Percentiles rank a stretch among this genome's conserved stretches.
phyloP scores from a whole-genome alignment of 2,329 filamentous ascomycete species.

The Lojkania enalia region DNA sequence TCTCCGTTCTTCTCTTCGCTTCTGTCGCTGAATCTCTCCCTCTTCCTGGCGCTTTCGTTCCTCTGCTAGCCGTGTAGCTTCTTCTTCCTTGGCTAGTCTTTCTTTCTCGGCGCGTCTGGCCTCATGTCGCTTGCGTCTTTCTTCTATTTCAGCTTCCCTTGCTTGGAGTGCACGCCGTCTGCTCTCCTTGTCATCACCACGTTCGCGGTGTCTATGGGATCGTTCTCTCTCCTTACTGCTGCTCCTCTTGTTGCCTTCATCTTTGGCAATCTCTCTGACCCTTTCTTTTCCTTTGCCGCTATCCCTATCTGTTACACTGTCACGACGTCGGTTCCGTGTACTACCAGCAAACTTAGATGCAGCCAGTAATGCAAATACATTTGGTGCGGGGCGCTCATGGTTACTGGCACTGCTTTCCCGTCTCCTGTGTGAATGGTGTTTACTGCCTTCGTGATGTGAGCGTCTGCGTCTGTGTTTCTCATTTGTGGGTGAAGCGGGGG shows the following conservation, averaged over 20 bases:
- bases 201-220: slow-evolving; percentile 32
- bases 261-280: slow-evolving; percentile 17
- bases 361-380: slow-evolving; percentile 22
- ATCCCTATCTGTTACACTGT: slow-evolving; percentile 40
- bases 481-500: slow-evolving; percentile 16
- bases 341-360: slow-evolving; percentile 24
- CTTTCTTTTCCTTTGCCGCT: slow-evolving; percentile 22
- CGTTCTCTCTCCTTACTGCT: slow-evolving; percentile 32
- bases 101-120: slow-evolving; percentile 33
- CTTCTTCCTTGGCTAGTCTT: slow-evolving; percentile 25
- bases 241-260: slow-evolving; percentile 23
- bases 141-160: slow-evolving; percentile 29
- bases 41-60: slow-evolving; percentile 27
- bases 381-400: slow-evolving; percentile 29
- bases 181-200: slow-evolving; percentile 29
- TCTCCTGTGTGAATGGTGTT: slow-evolving; percentile 30
- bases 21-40: slow-evolving; percentile 8
- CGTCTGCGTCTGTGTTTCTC: slow-evolving; percentile 35
- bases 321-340: slow-evolving; percentile 31
- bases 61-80: slow-evolving; percentile 22
- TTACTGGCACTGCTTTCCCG: slow-evolving; percentile 37
- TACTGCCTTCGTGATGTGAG: slow-evolving; percentile 34
- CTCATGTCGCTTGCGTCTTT: slow-evolving; percentile 33
- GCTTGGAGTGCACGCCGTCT: slow-evolving; percentile 32
- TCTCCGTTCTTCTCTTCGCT: slow-evolving; percentile 33